phyloP scores from a whole-genome alignment of 345 rosid genomes.

The Corchorus capsularis region DNA sequence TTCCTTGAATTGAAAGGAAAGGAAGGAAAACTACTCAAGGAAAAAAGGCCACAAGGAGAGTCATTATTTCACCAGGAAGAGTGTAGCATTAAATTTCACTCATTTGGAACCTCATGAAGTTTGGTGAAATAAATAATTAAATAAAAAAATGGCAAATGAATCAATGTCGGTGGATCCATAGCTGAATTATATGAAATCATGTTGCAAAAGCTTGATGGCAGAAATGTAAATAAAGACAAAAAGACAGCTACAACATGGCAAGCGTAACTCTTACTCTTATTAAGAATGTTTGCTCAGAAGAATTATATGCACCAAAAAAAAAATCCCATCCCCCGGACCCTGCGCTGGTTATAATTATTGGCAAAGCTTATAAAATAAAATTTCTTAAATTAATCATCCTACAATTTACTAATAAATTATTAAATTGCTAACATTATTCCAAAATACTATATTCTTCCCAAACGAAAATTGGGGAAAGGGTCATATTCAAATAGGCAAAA shows the following conservation, averaged over 20 bases:
- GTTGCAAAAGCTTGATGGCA: slow-evolving; percentile 21
- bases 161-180: slow-evolving; percentile 35
- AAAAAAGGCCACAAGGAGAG: neutral
- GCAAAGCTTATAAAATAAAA: no score
- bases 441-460: no score
- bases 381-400: no score
- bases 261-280: slow-evolving; percentile 28
- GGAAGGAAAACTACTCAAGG: neutral
- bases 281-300: slow-evolving; percentile 41
- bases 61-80: neutral
- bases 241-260: neutral
- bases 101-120: neutral
- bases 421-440: no score
- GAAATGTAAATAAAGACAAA: slow-evolving; percentile 5
- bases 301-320: neutral
- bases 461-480: no score
- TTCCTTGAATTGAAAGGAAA: slow-evolving; percentile 12
- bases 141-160: neutral
- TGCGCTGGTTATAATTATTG: neutral
- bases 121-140: neutral
- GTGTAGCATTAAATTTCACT: neutral
- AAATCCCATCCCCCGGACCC: neutral
- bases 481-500: no score
- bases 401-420: no score
- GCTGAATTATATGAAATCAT: slow-evolving; percentile 13